These are phyloP conservation scores for Rhododendron simsii DNA, from an alignment of 148 eudicot genomes.

Conservation along the genomic window DNA sequence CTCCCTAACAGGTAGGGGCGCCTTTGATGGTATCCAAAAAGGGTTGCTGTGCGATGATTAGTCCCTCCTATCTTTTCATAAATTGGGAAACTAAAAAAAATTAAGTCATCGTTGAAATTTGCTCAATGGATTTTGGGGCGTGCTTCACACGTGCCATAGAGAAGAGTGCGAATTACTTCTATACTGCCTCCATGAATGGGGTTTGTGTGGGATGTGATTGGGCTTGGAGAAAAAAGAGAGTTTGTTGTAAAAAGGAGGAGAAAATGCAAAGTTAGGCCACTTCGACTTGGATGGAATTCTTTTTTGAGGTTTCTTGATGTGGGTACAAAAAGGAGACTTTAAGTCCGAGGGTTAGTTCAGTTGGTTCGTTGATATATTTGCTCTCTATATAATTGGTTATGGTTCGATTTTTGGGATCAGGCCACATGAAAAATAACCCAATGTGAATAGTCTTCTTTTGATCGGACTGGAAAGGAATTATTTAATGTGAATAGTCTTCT, in stretches of 20 bases:
- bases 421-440: no score
- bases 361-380: not conserved
- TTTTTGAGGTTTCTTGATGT: not conserved
- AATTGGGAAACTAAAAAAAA: not conserved
- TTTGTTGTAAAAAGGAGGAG: not conserved
- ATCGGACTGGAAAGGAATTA: no score
- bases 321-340: not conserved
- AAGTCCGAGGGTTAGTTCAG: no score
- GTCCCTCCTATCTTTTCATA: no score
- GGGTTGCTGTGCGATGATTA: not conserved
- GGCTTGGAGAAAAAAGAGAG: not conserved
- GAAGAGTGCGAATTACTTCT: not conserved
- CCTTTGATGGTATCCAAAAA: not conserved
- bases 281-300: not conserved
- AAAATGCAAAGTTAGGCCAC: conserved; percentile 1
- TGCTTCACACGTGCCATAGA: not conserved
- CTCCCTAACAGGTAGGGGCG: not conserved
- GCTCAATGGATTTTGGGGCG: not conserved
- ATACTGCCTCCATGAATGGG: not conserved
- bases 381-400: no score
- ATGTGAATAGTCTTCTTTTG: no score
- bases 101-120: not conserved
- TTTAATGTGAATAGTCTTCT: no score
- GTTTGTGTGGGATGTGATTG: not conserved
- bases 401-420: not conserved